A percentile compares a stretch with the other conserved stretches of the same genome.
Evolutionary conservation across 108 stramenopile genomes (phyloP).

Genomic region (Cyclostephanos tholiformis): DNA sequence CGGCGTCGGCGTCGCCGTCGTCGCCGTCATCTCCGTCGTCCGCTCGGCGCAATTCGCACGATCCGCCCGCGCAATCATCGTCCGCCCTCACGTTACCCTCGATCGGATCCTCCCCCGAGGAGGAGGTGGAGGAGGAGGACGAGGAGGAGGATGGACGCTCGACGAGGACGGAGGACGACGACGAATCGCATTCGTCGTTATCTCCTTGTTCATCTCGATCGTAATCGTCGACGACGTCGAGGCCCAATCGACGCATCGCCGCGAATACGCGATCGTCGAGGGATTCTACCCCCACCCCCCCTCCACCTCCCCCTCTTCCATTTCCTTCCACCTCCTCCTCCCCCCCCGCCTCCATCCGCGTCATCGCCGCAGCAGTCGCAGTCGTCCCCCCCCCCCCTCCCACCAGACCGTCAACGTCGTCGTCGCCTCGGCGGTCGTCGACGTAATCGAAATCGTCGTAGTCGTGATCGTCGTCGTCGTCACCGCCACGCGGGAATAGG

Average conservation of each 20-base stretch:
- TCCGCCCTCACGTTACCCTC: no score
- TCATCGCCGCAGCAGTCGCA: not conserved
- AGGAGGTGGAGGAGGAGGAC: no score
- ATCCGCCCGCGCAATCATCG: conserved; percentile 63
- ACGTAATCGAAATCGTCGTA: no score
- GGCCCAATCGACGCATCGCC: conserved; percentile 79
- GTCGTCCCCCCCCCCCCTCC: not conserved
- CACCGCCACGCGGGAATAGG: conserved; percentile 5
- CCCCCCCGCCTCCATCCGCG: not conserved
- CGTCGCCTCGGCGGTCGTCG: not conserved
- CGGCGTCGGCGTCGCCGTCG: no score
- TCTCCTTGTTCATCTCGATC: not conserved
- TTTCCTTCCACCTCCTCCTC: not conserved
- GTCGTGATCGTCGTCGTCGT: not conserved
- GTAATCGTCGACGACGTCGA: conserved; percentile 37
- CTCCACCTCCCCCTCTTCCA: no score
- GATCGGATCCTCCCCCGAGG: no score
- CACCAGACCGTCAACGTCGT: no score
- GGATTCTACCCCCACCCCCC: no score
- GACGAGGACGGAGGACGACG: conserved; percentile 1
- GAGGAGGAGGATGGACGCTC: no score
- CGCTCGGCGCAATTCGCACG: conserved; percentile 50
- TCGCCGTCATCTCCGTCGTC: no score
- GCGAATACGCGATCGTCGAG: conserved; percentile 79
- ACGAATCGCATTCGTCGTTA: conserved; percentile 6